phyloP scores from a whole-genome alignment of 2,329 filamentous ascomycete genomes.

The Botryotinia narcissicola region DNA sequence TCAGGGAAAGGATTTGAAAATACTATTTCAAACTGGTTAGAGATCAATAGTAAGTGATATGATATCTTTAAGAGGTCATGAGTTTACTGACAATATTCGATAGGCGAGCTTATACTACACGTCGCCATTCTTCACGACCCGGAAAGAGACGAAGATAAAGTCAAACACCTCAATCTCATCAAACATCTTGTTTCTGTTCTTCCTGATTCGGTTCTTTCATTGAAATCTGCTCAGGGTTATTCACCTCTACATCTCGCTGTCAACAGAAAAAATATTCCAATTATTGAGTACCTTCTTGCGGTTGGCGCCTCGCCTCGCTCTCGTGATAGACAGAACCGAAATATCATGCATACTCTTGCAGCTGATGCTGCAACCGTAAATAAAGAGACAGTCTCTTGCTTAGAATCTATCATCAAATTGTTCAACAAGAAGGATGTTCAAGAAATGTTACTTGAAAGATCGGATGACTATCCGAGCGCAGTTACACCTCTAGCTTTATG shows the following conservation, averaged over 20 bases:
- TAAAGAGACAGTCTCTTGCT: conserved; percentile 31
- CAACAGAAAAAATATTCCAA: conserved; percentile 49
- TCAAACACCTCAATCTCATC: conserved; percentile 53
- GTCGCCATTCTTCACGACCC: conserved; percentile 53
- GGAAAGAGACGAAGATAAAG: conserved; percentile 28
- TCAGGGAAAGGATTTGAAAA: conserved; percentile 61
- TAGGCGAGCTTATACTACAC: conserved; percentile 64
- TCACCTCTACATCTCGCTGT: conserved; percentile 72
- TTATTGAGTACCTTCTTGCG: conserved; percentile 60
- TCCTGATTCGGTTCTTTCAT: conserved; percentile 58
- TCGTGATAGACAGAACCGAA: conserved; percentile 60
- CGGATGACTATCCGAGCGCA: conserved; percentile 49
- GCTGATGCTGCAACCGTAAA: neutral
- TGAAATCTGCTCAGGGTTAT: conserved; percentile 54
- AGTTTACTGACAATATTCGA: conserved; percentile 20
- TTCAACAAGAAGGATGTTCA: conserved; percentile 56
- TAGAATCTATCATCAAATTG: conserved; percentile 53
- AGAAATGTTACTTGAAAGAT: conserved; percentile 59
- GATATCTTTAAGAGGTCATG: neutral
- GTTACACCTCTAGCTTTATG: conserved; percentile 64
- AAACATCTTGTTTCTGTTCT: conserved; percentile 62
- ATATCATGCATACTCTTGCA: conserved; percentile 63
- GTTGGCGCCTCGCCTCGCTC: conserved; percentile 68
- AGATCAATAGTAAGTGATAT: conserved; percentile 52
- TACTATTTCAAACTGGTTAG: conserved; percentile 61